Percentiles rank a stretch among this genome's conserved stretches.
Conservation (phyloP, 768 basidiomycete genomes). For the Phaffia australis region DNA sequence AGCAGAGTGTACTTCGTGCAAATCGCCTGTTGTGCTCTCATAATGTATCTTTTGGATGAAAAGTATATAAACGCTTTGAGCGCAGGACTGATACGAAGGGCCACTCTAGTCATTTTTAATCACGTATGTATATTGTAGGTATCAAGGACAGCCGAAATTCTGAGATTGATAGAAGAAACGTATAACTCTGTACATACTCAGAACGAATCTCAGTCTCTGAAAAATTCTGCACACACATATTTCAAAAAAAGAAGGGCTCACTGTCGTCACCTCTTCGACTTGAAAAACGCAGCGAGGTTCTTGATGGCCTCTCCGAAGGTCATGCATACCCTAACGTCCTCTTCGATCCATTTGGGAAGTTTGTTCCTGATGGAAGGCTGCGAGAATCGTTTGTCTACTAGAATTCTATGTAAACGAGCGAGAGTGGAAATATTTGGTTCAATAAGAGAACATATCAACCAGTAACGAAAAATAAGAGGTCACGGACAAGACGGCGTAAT, state of each 20-base stretch:
- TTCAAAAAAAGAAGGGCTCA: not conserved
- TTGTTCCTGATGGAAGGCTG: slow-evolving; percentile 58
- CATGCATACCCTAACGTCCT: slow-evolving; percentile 49
- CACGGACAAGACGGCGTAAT: slow-evolving; percentile 68
- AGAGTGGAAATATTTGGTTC: not conserved
- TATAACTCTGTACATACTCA: too few species aligned
- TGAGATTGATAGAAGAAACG: too few species aligned
- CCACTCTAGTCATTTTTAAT: too few species aligned
- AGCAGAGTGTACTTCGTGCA: too few species aligned
- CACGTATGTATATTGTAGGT: too few species aligned
- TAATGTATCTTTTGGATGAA: too few species aligned
- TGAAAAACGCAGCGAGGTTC: slow-evolving; percentile 58
- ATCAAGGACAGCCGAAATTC: too few species aligned
- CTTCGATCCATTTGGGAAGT: slow-evolving; percentile 76
- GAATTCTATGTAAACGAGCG: slow-evolving; percentile 39
- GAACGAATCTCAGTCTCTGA: too few species aligned
- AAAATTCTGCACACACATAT: too few species aligned
- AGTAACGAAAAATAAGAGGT: not conserved
- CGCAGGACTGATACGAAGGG: too few species aligned
- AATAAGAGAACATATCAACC: not conserved
- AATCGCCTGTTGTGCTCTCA: too few species aligned
- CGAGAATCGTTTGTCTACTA: slow-evolving; percentile 74
- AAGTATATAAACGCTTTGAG: too few species aligned
- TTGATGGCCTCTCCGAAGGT: slow-evolving; percentile 63
- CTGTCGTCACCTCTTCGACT: slow-evolving; percentile 41